A percentile compares a stretch with the other conserved stretches of the same genome.
These are phyloP conservation scores for Esteya vermicola DNA, from an alignment of 2,329 filamentous ascomycete genomes.

Conservation along the genomic window DNA sequence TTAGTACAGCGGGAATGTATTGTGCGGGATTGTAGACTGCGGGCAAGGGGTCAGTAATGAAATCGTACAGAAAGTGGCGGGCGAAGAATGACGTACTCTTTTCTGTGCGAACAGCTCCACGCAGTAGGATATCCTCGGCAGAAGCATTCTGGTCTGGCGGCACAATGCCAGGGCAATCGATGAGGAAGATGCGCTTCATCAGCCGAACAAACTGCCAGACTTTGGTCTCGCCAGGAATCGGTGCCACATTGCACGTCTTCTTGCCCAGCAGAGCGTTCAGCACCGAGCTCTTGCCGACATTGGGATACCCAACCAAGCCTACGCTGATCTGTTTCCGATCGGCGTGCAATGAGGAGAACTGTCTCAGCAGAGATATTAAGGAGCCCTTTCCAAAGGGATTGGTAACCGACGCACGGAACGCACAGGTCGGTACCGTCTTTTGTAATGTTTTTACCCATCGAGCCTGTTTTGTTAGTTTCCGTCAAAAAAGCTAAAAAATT, in stretches of 20 bases:
- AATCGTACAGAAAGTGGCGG: background rate
- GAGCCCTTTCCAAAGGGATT: constrained; percentile 96
- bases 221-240: constrained; percentile 92
- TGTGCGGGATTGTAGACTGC: constrained; percentile 83
- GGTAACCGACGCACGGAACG: constrained; percentile 87
- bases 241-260: constrained; percentile 84
- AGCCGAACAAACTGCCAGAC: constrained; percentile 25
- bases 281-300: constrained; percentile 90
- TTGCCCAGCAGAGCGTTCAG: constrained; percentile 91
- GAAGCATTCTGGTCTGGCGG: constrained; percentile 76
- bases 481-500: constrained; percentile 13
- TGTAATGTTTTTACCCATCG: constrained; percentile 82
- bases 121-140: constrained; percentile 74
- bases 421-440: constrained; percentile 83
- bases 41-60: background rate
- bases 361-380: constrained; percentile 77
- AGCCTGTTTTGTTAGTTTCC: constrained; percentile 43
- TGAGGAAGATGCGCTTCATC: constrained; percentile 74
- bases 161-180: constrained; percentile 93
- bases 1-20: constrained; percentile 75
- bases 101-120: constrained; percentile 86
- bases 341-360: constrained; percentile 62
- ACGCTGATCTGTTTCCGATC: constrained; percentile 67
- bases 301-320: constrained; percentile 69
- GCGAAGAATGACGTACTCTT: constrained; percentile 37